Evolutionary conservation across 176 grass and related monocot species (phyloP), one percentile per base, ranked within the genome.

Genomic region (Avena atlantica): DNA sequence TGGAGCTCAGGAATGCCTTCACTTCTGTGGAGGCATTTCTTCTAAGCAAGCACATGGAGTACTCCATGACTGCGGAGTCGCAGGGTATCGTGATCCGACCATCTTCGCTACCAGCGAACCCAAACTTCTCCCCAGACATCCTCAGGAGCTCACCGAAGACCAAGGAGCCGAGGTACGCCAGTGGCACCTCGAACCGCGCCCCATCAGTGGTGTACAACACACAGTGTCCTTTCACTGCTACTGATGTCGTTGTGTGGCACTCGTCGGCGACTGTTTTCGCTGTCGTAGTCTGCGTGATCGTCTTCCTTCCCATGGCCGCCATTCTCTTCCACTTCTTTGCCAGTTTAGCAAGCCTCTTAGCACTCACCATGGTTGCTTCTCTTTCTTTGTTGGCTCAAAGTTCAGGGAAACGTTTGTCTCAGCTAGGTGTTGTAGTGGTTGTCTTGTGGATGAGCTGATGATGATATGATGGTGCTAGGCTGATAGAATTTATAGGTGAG

Each of bases 61-160:
- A 87, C 72, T 89, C 87, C 84, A 88, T 77, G 20, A 80, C 65
- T 3, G 27, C 34, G 20, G 86, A 76, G 9, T 95, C 84, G 29
- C 77, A 93, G 1, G 91, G 77, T 84, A 95, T 71, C 9, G 61
- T 96, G 62, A 96, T 96, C 10, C 78, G 90, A 3, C 84, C 78
- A 5, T 91, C 64, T 2, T 63, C 10, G 1, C 21, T 10, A 4
- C 45, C 9, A 1, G 78, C 31, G 47, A 91, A 91, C 6, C 91
- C 87, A 12, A 91, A 96, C 67, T 90, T 87, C 9, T 93, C 90
- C 51, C 62, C 64, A 0, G 92, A 86, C 70, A 90, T 61, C 60
- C n/a, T 84, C 17, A 97, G 70, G 3, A 92, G 82, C 79, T 90
- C 76, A 0, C 34, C 0, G 62, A 97, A 88, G 70, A 91, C 71